Percentiles rank a stretch among this genome's conserved stretches.
Evolutionary conservation across 2,329 filamentous ascomycete species (phyloP).

Genomic region (Aspergillus pseudonomiae): DNA sequence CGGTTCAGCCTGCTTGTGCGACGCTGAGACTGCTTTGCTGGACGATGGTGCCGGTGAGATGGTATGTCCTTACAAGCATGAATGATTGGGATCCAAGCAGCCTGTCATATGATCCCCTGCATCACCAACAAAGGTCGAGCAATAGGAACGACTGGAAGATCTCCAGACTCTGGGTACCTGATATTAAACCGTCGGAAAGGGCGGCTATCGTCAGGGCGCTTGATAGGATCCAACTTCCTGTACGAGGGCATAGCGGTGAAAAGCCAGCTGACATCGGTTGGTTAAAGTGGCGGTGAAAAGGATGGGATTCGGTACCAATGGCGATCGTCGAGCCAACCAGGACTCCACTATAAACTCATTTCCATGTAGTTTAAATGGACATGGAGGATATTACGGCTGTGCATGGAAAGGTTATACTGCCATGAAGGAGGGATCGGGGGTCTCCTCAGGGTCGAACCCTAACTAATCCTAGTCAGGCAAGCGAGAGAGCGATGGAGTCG

Average conservation of each 20-base stretch:
- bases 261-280: not conserved
- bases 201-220: not conserved
- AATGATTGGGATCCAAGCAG: not conserved
- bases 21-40: not conserved
- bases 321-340: not conserved
- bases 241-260: conserved; percentile 1
- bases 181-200: conserved; percentile 1
- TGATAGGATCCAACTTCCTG: not conserved
- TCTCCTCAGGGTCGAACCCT: not conserved
- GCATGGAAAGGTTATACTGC: not conserved
- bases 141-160: not conserved
- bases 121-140: not conserved
- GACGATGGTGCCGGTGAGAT: not conserved
- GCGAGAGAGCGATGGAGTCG: too few relatives aligned
- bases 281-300: not conserved
- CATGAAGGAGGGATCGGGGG: not conserved
- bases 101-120: not conserved
- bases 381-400: not conserved
- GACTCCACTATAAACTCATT: not conserved
- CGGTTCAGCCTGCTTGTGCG: not conserved
- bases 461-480: not conserved
- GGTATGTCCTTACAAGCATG: not conserved
- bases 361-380: not conserved
- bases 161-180: not conserved
- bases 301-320: not conserved